phyloP scores from a whole-genome alignment of 371 early-diverging fungal species.

The Fennellomyces sp. region DNA sequence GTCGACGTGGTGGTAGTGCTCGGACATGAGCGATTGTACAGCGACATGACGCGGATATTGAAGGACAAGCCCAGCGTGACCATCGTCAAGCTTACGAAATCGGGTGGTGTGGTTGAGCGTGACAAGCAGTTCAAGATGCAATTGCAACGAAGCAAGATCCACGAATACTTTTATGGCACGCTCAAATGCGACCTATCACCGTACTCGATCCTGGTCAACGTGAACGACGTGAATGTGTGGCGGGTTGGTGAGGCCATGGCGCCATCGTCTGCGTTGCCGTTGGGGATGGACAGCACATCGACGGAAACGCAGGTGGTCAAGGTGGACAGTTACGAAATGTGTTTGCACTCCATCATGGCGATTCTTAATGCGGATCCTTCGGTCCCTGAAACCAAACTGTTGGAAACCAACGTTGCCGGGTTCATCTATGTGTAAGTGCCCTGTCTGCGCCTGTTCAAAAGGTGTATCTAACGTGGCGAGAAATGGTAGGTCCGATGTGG shows the following conservation, averaged over 20 bases:
- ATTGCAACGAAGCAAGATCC: constrained; percentile 74
- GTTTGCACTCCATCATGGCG: constrained; percentile 88
- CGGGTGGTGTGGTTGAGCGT: constrained; percentile 93
- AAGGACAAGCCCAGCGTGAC: constrained; percentile 51
- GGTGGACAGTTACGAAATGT: constrained; percentile 80
- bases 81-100: constrained; percentile 87
- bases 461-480: neutral
- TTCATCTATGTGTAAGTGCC: constrained; percentile 86
- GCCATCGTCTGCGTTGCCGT: constrained; percentile 90
- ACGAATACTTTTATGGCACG: constrained; percentile 95
- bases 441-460: neutral
- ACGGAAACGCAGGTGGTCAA: constrained; percentile 80
- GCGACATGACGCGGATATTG: constrained; percentile 71
- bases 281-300: constrained; percentile 82
- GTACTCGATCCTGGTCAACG: constrained; percentile 79
- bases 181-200: constrained; percentile 76
- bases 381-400: constrained; percentile 62
- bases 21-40: constrained; percentile 92
- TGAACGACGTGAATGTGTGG: constrained; percentile 77
- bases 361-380: constrained; percentile 73
- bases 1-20: constrained; percentile 87
- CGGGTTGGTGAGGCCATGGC: constrained; percentile 89
- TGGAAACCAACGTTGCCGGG: constrained; percentile 79
- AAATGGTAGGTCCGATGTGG: constrained; percentile 77
- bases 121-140: constrained; percentile 74